These are phyloP conservation scores for Acorus gramineus DNA, from an alignment of 106 monocot genomes.

Conservation along the genomic window DNA sequence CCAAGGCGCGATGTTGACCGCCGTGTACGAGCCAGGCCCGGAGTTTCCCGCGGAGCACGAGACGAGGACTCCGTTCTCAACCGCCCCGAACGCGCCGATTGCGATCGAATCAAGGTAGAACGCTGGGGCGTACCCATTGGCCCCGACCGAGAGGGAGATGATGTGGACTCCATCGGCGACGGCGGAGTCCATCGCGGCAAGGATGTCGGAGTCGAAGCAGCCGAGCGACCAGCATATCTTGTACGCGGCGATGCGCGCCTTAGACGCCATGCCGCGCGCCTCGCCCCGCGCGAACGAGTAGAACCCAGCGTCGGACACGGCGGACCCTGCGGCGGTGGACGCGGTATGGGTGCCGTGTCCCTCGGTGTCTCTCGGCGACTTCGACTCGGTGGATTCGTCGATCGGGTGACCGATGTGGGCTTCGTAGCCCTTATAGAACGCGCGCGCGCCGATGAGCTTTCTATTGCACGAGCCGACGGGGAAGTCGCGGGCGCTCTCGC, in stretches of 20 bases:
- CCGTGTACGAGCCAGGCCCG: constrained; percentile 50
- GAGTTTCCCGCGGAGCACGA: constrained; percentile 79
- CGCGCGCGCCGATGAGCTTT: constrained; percentile 56
- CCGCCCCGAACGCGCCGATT: constrained; percentile 68
- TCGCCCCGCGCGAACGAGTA: constrained; percentile 45
- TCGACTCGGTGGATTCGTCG: constrained; percentile 46
- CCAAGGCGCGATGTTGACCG: constrained; percentile 79
- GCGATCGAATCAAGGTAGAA: constrained; percentile 62
- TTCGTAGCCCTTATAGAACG: constrained; percentile 57
- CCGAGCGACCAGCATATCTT: constrained; percentile 79
- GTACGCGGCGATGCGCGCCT: constrained; percentile 75
- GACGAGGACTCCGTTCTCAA: constrained; percentile 49
- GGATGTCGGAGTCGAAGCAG: constrained; percentile 72
- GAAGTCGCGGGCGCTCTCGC: constrained; percentile 17
- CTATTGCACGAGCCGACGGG: constrained; percentile 33
- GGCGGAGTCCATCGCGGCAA: constrained; percentile 78
- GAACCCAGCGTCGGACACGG: constrained; percentile 36
- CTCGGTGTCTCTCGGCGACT: constrained; percentile 66
- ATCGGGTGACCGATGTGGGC: constrained; percentile 26
- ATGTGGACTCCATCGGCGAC: constrained; percentile 69
- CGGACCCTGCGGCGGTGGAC: constrained; percentile 69
- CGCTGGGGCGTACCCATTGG: constrained; percentile 29
- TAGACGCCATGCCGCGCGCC: constrained; percentile 64
- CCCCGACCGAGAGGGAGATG: constrained; percentile 79
- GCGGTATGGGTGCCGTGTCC: constrained; percentile 89